These are phyloP conservation scores for Malus domestica DNA, from an alignment of 306 rosid genomes.

Conservation along the genomic window ASM211411v1 NC_041790.1:848501-849000, in stretches of 20 bases:
- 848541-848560: constrained; percentile 39
- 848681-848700: constrained; percentile 55
- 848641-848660: constrained; percentile 50
- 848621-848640: constrained; percentile 66
- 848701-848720: constrained; percentile 54
- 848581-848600: constrained; percentile 73
- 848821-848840: not conserved
- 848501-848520: constrained; percentile 28
- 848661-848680: constrained; percentile 21
- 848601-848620: constrained; percentile 63
- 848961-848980: not conserved
- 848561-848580: constrained; percentile 75
- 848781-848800: not conserved
- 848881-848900: constrained; percentile 69
- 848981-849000: not conserved
- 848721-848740: constrained; percentile 64
- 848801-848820: constrained; percentile 2
- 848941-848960: constrained; percentile 45
- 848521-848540: constrained; percentile 25
- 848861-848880: constrained; percentile 66
- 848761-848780: constrained; percentile 43
- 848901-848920: constrained; percentile 71
- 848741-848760: constrained; percentile 77
- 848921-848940: constrained; percentile 65
- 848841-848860: not conserved